Conservation (phyloP, 331 rosid genomes). For the Phaseolus coccineus region DNA sequence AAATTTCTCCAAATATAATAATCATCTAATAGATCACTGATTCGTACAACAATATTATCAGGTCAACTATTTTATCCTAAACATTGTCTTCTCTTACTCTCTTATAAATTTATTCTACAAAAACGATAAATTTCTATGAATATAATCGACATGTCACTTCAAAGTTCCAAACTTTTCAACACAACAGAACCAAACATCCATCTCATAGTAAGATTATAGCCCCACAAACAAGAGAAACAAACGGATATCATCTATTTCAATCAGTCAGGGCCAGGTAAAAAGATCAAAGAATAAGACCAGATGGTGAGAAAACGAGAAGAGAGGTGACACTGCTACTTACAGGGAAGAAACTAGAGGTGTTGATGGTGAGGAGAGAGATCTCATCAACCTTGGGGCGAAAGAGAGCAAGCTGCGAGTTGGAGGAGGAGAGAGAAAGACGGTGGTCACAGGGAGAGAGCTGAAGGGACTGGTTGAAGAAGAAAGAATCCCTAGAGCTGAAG, state of each 20-base stretch:
- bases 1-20: background rate
- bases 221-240: background rate
- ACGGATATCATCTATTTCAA: background rate
- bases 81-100: background rate
- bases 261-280: background rate
- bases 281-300: background rate
- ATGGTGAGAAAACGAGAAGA: background rate
- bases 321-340: constrained; percentile 26
- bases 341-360: constrained; percentile 68
- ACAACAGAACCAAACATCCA: background rate
- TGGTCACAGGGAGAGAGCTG: constrained; percentile 79
- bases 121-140: background rate
- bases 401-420: constrained; percentile 62
- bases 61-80: background rate
- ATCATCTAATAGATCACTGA: background rate
- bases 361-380: constrained; percentile 79
- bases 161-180: constrained; percentile 23
- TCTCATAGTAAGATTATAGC: background rate
- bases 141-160: constrained; percentile 1
- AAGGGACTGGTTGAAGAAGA: constrained; percentile 59
- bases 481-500: constrained; percentile 60
- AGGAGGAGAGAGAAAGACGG: constrained; percentile 63
- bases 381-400: constrained; percentile 76
- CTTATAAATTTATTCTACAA: background rate
- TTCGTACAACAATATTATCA: background rate